Evolutionary conservation across 2,329 filamentous ascomycete genomes (phyloP), one percentile per base, ranked within the genome.

Genomic region (Fusarium sulawesiense): DNA sequence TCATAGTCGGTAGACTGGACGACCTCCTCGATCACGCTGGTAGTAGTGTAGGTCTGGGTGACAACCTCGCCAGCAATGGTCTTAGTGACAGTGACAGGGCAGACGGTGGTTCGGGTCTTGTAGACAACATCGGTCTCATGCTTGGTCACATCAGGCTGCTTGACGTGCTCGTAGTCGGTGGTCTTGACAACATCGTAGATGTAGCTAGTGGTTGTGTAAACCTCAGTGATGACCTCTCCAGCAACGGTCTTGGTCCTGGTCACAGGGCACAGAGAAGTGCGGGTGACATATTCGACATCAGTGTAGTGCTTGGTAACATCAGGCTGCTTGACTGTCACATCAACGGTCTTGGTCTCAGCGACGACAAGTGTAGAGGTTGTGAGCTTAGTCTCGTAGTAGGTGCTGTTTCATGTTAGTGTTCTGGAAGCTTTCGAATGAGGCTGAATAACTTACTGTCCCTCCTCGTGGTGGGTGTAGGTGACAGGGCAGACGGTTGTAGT

Each of bases 401-500:
- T 84, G 23, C 80, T 81, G 50, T 25, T 29, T 56, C 18, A 21
- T 41, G 61, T 78, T 45, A 76, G 60, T 40, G 40, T 20, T 27
- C 40, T 53, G 18, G 7, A 54, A 11, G 48, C 40, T 46, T 23
- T 20, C 16, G 30, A 51, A 45, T 9, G 32, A 42, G 20, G 23
- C 32, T 25, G 13, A 11, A 23, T 41, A 51, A 79, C 81, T 81
- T 75, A 83, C 81, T 78, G 78, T 76, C 81, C 82, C 40, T 76
- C 71, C 16, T 74, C 66, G 18, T 81, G 82, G 60, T 80, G 73
- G 14, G 83, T 85, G 34, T 78, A 77, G 12, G 82, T 84, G 64
- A 83, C 77, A 13, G 84, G 83, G 73, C 84, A 86, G 51, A 82
- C 77, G 6, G 82, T 84, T 14, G 81, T 79, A 23, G 80, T 83